phyloP scores from a whole-genome alignment of 2,329 filamentous ascomycete genomes.

The Alternaria ethzedia region DNA sequence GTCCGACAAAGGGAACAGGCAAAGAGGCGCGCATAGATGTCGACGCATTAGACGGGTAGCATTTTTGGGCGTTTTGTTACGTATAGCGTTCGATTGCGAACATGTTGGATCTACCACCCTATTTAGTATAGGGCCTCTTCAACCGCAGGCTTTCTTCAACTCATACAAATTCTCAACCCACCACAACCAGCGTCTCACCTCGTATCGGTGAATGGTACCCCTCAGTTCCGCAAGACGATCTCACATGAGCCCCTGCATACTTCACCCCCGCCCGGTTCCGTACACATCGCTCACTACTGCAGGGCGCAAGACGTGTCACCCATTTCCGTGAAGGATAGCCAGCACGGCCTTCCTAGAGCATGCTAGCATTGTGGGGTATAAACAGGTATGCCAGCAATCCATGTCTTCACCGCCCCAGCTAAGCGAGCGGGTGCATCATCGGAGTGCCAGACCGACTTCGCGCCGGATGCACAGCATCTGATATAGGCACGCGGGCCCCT shows the following conservation, averaged over 20 bases:
- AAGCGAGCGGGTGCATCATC: conserved; percentile 18
- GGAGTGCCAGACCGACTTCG: background rate
- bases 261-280: conserved; percentile 10
- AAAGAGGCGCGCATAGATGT: conserved; percentile 3
- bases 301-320: conserved; percentile 11
- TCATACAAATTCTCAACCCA: background rate
- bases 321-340: background rate
- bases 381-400: conserved; percentile 16
- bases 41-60: background rate
- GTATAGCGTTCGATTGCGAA: background rate
- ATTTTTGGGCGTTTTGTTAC: conserved; percentile 7
- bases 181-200: background rate
- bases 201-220: background rate
- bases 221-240: conserved; percentile 3
- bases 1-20: conserved; percentile 53
- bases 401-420: conserved; percentile 25
- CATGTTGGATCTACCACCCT: background rate
- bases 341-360: conserved; percentile 2
- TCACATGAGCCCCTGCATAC: conserved; percentile 15
- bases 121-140: background rate
- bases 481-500: conserved; percentile 3
- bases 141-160: background rate
- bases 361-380: conserved; percentile 16
- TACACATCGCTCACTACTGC: conserved; percentile 5
- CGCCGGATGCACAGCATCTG: conserved; percentile 1